Evolutionary conservation across 2,329 filamentous ascomycete genomes (phyloP).

Genomic region (Beauveria varroae): DNA sequence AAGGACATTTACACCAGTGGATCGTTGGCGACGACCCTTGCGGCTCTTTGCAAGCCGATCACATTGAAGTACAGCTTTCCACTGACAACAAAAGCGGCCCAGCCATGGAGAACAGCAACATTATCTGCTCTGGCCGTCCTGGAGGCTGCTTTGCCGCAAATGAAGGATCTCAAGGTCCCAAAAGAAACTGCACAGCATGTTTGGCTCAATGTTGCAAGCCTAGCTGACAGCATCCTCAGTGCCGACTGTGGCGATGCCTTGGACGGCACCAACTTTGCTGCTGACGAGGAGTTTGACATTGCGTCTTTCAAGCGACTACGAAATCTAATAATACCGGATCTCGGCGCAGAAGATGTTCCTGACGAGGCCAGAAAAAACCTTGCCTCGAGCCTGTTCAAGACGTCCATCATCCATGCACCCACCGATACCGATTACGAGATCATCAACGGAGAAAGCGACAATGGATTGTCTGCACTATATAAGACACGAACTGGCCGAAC

Average conservation of each 20-base stretch:
- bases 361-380: conserved; percentile 63
- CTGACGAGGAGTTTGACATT: conserved; percentile 79
- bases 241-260: conserved; percentile 49
- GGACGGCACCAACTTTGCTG: conserved; percentile 40
- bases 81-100: conserved; percentile 59
- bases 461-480: conserved; percentile 53
- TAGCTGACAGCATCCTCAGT: conserved; percentile 61
- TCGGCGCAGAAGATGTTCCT: conserved; percentile 59
- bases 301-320: conserved; percentile 61
- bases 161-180: conserved; percentile 43
- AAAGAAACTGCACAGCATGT: conserved; percentile 44
- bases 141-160: conserved; percentile 53
- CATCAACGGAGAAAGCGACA: conserved; percentile 38
- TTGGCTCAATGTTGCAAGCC: conserved; percentile 62
- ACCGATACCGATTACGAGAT: conserved; percentile 45
- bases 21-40: conserved; percentile 57
- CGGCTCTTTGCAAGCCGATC: conserved; percentile 63
- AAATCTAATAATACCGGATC: conserved; percentile 62
- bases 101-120: conserved; percentile 77
- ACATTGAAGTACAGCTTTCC: conserved; percentile 73
- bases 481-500: conserved; percentile 64
- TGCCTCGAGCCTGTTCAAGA: conserved; percentile 68
- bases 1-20: conserved; percentile 62
- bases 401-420: conserved; percentile 70
- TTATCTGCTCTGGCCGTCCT: conserved; percentile 62